A percentile compares a stretch with the other conserved stretches of the same genome.
Evolutionary conservation across 495 filamentous ascomycete species (phyloP).

Genomic region (Chaetomium fimeti): DNA sequence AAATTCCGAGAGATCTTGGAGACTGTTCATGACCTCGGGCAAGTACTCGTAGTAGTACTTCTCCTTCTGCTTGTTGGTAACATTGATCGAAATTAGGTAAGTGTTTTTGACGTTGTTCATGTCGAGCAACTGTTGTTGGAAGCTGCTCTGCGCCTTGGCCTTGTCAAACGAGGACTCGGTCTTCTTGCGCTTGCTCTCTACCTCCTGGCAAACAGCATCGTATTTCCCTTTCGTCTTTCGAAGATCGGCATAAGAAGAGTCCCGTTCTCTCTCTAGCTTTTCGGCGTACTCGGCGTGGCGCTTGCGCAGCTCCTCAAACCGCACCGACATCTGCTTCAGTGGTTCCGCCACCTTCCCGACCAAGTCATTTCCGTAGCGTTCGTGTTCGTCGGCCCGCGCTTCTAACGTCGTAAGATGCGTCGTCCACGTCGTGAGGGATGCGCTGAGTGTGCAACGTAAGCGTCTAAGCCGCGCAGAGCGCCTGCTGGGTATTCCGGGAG

Average conservation of each 20-base stretch:
- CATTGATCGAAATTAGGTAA: slow-evolving; percentile 90
- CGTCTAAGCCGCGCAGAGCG: background rate
- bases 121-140: slow-evolving; percentile 83
- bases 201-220: slow-evolving; percentile 86
- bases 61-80: slow-evolving; percentile 94
- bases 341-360: slow-evolving; percentile 78
- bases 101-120: slow-evolving; percentile 99
- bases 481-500: background rate
- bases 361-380: slow-evolving; percentile 74
- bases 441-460: slow-evolving; percentile 45
- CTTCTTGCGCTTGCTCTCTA: slow-evolving; percentile 93
- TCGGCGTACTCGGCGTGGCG: slow-evolving; percentile 82
- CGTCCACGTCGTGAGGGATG: slow-evolving; percentile 94
- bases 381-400: slow-evolving; percentile 82
- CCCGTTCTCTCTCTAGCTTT: slow-evolving; percentile 86
- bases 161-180: slow-evolving; percentile 85
- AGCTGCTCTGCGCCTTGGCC: slow-evolving; percentile 81
- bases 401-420: slow-evolving; percentile 89
- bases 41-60: slow-evolving; percentile 97
- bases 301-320: slow-evolving; percentile 92
- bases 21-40: slow-evolving; percentile 86
- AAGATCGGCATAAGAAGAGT: slow-evolving; percentile 76
- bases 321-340: slow-evolving; percentile 63
- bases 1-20: slow-evolving; percentile 88
- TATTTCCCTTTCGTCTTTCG: slow-evolving; percentile 92